Percentiles rank a stretch among this genome's conserved stretches.
Conservation (phyloP, 306 rosid genomes). For the Pterocarpus macrocarpus region DNA sequence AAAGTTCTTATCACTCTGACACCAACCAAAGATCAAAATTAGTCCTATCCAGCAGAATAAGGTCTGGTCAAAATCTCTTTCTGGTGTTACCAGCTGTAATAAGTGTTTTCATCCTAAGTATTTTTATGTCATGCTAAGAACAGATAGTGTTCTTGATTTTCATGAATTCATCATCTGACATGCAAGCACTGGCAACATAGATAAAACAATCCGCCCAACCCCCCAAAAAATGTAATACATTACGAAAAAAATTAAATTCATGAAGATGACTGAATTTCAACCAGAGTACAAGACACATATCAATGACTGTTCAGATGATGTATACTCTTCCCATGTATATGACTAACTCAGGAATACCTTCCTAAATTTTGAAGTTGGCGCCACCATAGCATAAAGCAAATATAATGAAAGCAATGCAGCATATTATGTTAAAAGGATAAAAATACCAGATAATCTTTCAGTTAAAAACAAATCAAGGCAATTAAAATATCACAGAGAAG, state of each 20-base stretch:
- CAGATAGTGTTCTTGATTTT: neutral
- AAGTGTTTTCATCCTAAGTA: neutral
- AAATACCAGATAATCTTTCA: neutral
- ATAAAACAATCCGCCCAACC: neutral
- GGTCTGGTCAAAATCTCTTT: conserved; percentile 7
- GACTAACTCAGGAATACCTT: neutral
- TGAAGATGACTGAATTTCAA: neutral
- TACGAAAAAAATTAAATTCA: no score
- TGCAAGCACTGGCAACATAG: neutral
- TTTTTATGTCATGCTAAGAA: neutral
- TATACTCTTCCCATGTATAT: neutral
- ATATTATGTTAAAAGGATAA: neutral
- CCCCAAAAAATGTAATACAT: neutral
- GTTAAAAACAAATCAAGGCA: neutral
- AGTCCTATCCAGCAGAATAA: neutral
- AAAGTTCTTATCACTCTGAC: no score
- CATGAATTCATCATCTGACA: neutral
- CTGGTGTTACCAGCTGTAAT: neutral
- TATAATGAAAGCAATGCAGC: conserved; percentile 7
- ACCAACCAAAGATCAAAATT: neutral
- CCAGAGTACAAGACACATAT: conserved; percentile 3
- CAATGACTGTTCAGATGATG: conserved; percentile 22
- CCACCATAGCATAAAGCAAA: neutral
- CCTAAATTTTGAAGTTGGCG: neutral
- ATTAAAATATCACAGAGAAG: neutral